Conservation (phyloP, 768 basidiomycete species). For the Trametes elegans region DNA sequence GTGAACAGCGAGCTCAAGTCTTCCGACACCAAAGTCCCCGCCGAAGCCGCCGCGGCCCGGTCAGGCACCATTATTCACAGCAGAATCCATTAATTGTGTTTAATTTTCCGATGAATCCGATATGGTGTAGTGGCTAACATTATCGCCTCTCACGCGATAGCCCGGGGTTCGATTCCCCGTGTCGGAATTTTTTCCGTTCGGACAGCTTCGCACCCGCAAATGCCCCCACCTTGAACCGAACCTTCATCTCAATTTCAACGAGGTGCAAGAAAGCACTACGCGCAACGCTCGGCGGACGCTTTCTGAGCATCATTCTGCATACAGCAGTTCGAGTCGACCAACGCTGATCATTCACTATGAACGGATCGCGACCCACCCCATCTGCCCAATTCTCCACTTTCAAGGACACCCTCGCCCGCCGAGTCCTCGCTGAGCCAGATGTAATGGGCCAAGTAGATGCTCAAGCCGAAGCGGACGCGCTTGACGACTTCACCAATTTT, state of each 20-base stretch:
- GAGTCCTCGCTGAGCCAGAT: constrained; percentile 34
- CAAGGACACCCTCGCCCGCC: constrained; percentile 46
- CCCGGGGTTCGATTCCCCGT: constrained; percentile 20
- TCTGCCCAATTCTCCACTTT: constrained; percentile 31
- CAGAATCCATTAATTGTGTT: not conserved
- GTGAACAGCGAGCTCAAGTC: not conserved
- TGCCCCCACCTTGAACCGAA: not conserved
- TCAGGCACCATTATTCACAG: not conserved
- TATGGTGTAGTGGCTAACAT: constrained; percentile 17
- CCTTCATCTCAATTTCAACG: no score
- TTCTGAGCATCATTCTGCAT: not conserved
- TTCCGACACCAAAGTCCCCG: no score
- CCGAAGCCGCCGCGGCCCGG: not conserved
- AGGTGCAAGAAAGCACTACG: no score
- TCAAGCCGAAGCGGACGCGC: constrained; percentile 28
- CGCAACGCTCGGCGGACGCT: no score
- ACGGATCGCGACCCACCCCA: not conserved
- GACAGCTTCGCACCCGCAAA: not conserved
- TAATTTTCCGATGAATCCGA: not conserved
- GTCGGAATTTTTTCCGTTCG: constrained; percentile 3
- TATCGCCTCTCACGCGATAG: constrained; percentile 19
- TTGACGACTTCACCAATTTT: constrained; percentile 55
- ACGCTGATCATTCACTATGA: not conserved
- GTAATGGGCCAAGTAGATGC: constrained; percentile 7
- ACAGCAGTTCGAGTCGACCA: not conserved